Evolutionary conservation across 352 stramenopile species (phyloP).

Genomic region (Phytopythium mirpurense): DNA sequence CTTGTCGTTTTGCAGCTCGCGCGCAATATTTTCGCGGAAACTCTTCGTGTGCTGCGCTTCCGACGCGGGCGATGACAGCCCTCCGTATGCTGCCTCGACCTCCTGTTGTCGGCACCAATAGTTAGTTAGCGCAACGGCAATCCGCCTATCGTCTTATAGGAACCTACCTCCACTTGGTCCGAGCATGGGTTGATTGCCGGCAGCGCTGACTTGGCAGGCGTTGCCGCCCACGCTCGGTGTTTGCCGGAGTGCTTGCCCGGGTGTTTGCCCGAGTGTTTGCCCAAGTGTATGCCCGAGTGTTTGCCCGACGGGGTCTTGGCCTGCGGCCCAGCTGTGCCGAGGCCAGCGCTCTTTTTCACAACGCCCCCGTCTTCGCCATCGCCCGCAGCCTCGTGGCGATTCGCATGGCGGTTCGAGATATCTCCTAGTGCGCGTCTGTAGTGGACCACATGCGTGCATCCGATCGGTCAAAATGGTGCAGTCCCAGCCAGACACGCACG

Average conservation of each 20-base stretch:
- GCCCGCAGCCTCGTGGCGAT: slow-evolving; percentile 13
- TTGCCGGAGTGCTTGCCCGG: no score
- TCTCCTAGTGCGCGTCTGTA: slow-evolving; percentile 58
- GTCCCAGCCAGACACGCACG: not conserved
- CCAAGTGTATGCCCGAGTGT: no score
- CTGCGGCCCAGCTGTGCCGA: slow-evolving; percentile 13
- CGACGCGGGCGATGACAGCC: slow-evolving; percentile 27
- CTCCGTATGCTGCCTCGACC: slow-evolving; percentile 69
- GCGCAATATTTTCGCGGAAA: slow-evolving; percentile 49
- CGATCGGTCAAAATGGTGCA: not conserved
- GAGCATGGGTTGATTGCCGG: not conserved
- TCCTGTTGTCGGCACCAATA: slow-evolving; percentile 30
- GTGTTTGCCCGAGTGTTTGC: no score
- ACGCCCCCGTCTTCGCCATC: slow-evolving; percentile 3
- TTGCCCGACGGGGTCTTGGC: slow-evolving; percentile 16
- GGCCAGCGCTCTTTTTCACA: slow-evolving; percentile 20
- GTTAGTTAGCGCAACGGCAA: no score
- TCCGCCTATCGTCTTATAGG: no score
- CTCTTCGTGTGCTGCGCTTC: slow-evolving; percentile 33
- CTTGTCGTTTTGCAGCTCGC: slow-evolving; percentile 40
- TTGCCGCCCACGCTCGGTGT: no score
- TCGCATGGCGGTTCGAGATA: slow-evolving; percentile 74
- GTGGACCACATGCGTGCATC: not conserved
- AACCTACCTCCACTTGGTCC: not conserved
- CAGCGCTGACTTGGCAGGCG: not conserved